Evolutionary conservation across 345 rosid species (phyloP), one percentile per base, ranked within the genome.

Genomic region (Physaria fendleri): DNA sequence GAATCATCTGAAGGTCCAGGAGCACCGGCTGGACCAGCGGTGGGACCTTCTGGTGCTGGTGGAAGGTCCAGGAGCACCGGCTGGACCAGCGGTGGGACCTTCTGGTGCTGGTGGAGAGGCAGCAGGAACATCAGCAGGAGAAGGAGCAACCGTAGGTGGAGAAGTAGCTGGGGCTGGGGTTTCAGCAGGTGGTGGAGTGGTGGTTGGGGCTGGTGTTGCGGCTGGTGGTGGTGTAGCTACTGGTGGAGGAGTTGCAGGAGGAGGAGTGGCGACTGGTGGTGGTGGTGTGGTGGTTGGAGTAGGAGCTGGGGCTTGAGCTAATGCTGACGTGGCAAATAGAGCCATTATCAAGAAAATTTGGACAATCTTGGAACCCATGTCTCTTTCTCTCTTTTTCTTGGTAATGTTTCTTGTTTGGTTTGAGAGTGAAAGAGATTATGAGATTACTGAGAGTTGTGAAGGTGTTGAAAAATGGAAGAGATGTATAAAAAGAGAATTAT

Each of bases 291-390:
- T 34, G 27, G 14, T 35, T 4, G 73, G 73, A 53, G 73, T 12
- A 28, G 73, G 68, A 30, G 73, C 73, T 2, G 73, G 73, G 23
- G 73, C 73, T 54, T 69, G 73, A 28, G 73, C 49, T 0, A 61
- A 18, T 11, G 67, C 61, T 21, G 68, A 44, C 1, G 56, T 55
- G 49, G 68, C 67, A 42, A 69, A 69, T 18, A 69, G 48, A 61
- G 73, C 50, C 50, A 61, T 11, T 20, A 61, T 53, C 29, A 69
- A 44, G 62, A 69, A 52, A 46, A 37, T 29, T 45, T 61, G 62
- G 20, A 69, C 35, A 11, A 47, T 28, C 39, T 35, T 69, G 35
- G 68, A 61, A 61, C 35, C 62, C 73, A 61, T 68, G 1, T 45
- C 16, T 59, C 33, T 63, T n/a, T n/a, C n/a, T 32, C 35, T 60